These are phyloP conservation scores for Tarenaya hassleriana DNA, from an alignment of 345 rosid genomes.

Conservation along the genomic window DNA sequence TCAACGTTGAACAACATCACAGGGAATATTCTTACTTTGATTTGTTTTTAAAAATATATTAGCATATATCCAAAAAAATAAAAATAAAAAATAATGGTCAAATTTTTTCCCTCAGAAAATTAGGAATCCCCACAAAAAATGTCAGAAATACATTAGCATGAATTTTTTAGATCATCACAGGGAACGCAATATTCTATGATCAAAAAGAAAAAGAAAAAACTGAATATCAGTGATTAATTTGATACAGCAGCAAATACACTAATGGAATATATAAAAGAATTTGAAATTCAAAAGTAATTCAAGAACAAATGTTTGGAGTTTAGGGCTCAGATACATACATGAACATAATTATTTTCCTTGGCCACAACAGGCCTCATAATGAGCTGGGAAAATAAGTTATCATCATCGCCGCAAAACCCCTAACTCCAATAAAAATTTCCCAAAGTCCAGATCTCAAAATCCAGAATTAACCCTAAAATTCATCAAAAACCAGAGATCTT, in stretches of 20 bases:
- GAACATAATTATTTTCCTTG: constrained; percentile 34
- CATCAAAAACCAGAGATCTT: background rate
- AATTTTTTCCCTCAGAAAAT: constrained; percentile 33
- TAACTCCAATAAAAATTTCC: background rate
- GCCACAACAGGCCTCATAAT: constrained; percentile 46
- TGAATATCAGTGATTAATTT: no score
- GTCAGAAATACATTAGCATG: constrained; percentile 36
- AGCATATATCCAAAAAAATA: no score
- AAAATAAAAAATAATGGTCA: background rate
- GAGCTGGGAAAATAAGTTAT: constrained; percentile 51
- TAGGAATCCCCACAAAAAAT: constrained; percentile 5
- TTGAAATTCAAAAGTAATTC: no score
- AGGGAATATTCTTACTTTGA: constrained; percentile 26
- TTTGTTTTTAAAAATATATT: no score
- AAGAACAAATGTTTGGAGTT: background rate
- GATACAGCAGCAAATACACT: no score
- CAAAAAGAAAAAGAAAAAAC: background rate
- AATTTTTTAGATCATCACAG: constrained; percentile 22
- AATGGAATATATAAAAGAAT: no score
- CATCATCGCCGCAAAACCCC: constrained; percentile 33
- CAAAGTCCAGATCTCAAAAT: background rate
- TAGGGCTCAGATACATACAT: constrained; percentile 35
- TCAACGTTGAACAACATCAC: constrained; percentile 35
- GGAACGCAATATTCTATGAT: constrained; percentile 3
- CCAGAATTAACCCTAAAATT: background rate